A percentile compares a stretch with the other conserved stretches of the same genome.
Conservation (phyloP, 257 asterid species). For the Gentiana macrophylla region DNA sequence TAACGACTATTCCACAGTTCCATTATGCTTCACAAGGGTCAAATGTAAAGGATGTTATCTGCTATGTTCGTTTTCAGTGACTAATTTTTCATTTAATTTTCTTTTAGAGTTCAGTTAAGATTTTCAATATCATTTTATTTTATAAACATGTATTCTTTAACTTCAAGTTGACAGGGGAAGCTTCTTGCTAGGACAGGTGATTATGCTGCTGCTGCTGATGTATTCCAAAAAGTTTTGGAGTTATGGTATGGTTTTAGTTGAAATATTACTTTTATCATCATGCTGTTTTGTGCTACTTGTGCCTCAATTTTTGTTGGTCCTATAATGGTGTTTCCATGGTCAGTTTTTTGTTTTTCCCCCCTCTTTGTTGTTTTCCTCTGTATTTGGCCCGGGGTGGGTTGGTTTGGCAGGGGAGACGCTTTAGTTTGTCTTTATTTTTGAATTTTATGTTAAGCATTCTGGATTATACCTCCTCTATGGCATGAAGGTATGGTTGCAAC, state of each 20-base stretch:
- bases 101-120: conserved; percentile 3
- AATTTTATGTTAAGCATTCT: too few relatives aligned
- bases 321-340: neutral
- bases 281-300: neutral
- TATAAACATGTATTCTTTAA: conserved; percentile 50
- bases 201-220: conserved; percentile 71
- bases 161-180: conserved; percentile 99
- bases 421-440: too few relatives aligned
- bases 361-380: neutral
- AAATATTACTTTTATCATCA: conserved; percentile 4
- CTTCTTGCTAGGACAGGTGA: conserved; percentile 95
- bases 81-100: neutral
- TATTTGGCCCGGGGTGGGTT: neutral
- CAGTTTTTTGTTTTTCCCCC: neutral
- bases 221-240: conserved; percentile 65
- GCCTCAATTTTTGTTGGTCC: neutral
- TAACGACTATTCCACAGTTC: neutral
- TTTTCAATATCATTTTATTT: conserved; percentile 14
- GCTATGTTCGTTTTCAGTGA: neutral
- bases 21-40: neutral
- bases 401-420: too few relatives aligned
- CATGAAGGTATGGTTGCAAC: too few relatives aligned
- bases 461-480: too few relatives aligned
- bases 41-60: neutral
- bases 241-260: conserved; percentile 54